phyloP scores from a whole-genome alignment of 1,284 basidiomycete genomes.

The Anthracocystis setariae region DNA sequence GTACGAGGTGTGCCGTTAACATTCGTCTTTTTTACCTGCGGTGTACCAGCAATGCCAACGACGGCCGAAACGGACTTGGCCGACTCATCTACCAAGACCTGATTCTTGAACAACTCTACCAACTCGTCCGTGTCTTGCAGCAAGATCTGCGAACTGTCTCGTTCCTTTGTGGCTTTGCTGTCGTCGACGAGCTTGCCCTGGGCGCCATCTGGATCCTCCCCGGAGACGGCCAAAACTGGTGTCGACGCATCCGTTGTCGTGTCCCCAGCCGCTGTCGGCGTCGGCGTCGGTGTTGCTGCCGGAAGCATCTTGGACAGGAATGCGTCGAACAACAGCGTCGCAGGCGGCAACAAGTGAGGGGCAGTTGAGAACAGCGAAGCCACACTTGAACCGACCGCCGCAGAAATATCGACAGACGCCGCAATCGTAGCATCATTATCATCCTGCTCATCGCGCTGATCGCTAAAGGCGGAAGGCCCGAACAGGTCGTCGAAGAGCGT shows the following conservation, averaged over 20 bases:
- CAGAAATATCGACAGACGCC: neutral
- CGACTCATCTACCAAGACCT: slow-evolving; percentile 14
- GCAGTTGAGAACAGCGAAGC: slow-evolving; percentile 76
- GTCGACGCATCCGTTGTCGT: neutral
- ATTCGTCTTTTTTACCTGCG: slow-evolving; percentile 16
- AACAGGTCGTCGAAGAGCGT: slow-evolving; percentile 87
- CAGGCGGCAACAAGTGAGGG: slow-evolving; percentile 81
- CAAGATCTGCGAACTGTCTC: slow-evolving; percentile 29
- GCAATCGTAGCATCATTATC: slow-evolving; percentile 13
- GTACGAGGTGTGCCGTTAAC: slow-evolving; percentile 21
- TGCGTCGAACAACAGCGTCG: slow-evolving; percentile 79
- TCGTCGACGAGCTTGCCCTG: neutral
- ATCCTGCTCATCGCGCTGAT: slow-evolving; percentile 20
- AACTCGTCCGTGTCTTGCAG: slow-evolving; percentile 39
- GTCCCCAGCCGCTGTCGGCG: neutral
- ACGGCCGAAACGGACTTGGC: slow-evolving; percentile 1
- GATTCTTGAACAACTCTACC: slow-evolving; percentile 35
- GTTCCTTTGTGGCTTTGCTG: slow-evolving; percentile 4
- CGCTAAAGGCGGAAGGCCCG: slow-evolving; percentile 73
- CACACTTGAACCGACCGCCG: slow-evolving; percentile 49
- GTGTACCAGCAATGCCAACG: too few relatives aligned
- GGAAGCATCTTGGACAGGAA: slow-evolving; percentile 77
- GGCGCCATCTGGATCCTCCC: slow-evolving; percentile 10
- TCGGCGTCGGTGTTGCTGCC: slow-evolving; percentile 8
- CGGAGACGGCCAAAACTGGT: too few relatives aligned